Base-by-base conservation (phyloP, 352 stramenopile genomes). In the Phytophthora pistaciae region DNA sequence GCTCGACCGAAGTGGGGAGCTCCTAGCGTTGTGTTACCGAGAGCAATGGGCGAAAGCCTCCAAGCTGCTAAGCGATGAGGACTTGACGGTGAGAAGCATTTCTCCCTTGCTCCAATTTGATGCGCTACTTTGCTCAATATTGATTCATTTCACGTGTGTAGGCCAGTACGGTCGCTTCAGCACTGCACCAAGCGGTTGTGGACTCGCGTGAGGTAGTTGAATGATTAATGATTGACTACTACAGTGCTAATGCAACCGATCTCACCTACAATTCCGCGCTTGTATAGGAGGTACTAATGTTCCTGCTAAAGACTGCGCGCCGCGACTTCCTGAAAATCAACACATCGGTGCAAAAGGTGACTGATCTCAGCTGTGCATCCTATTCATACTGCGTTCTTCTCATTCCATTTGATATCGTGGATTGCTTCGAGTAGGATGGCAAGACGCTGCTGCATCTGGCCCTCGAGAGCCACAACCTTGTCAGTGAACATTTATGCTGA, bases 1-100 rank as follows among this genome's bases (percentile, higher is more conserved):
- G 55, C 36, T 71, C 14, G 66, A 83, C 44, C 60, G 78, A 68
- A 79, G 78, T 49, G 78, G 75, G 6, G 75, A 85, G 49, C 72
- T 85, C 23, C 42, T 85, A 5, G 70, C 72, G 20, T 59, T 85
- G 54, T 85, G 78, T 40, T 79, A 75, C 54, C 75, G 72, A 3
- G 58, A 77, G 52, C 75, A 85, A 74, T 83, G 72, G 78, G 25
- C 57, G 5, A 78, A 74, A 14, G 77, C 74, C 36, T 64, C 52
- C 3, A 44, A 55, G 8, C 40, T 80, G 8, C 57, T 80, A 5
- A 38, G 3, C 11, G 50, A 72, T 46, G 52, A 65, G 4, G 42
- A 46, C 23, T 56, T 75, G 3, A 70, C 68, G 64, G 72, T 79
- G 16, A 38, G 29, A 16, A 10, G 11, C 58, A 5, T 36, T 54